These are phyloP conservation scores for Trypethelium eluteriae DNA, from an alignment of 495 filamentous ascomycete genomes.

Conservation along the genomic window DNA sequence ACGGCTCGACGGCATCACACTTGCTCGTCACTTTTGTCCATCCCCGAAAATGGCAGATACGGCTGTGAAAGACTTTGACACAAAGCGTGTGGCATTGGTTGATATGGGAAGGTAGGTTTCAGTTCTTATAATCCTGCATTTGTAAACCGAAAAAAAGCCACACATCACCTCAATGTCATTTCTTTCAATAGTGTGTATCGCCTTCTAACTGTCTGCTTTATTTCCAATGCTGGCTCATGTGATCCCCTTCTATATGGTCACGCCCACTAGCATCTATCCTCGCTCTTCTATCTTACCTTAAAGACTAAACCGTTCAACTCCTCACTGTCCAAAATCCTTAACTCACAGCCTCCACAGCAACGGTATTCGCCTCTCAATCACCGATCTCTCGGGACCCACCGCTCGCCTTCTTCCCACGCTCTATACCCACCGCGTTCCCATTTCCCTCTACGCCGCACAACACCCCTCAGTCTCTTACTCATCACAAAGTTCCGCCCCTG, in stretches of 20 bases:
- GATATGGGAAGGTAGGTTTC: not conserved
- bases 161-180: too few species aligned
- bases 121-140: not conserved
- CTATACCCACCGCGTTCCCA: conserved; percentile 66
- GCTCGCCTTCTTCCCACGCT: conserved; percentile 67
- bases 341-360: conserved; percentile 51
- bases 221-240: too few species aligned
- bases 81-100: not conserved
- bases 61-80: not conserved
- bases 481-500: conserved; percentile 27
- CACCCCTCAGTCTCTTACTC: conserved; percentile 27
- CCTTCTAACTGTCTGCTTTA: too few species aligned
- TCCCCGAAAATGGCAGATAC: not conserved
- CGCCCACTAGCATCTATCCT: not conserved
- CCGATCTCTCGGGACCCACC: conserved; percentile 61
- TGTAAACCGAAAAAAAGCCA: not conserved
- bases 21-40: not conserved
- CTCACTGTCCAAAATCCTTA: not conserved
- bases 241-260: too few species aligned
- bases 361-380: conserved; percentile 89
- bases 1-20: not conserved
- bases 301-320: not conserved
- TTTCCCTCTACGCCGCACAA: conserved; percentile 88
- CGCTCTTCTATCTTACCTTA: not conserved
- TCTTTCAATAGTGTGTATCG: too few species aligned